phyloP scores from a whole-genome alignment of 169 alveolate species.

The Amoebophrya sp. region DNA sequence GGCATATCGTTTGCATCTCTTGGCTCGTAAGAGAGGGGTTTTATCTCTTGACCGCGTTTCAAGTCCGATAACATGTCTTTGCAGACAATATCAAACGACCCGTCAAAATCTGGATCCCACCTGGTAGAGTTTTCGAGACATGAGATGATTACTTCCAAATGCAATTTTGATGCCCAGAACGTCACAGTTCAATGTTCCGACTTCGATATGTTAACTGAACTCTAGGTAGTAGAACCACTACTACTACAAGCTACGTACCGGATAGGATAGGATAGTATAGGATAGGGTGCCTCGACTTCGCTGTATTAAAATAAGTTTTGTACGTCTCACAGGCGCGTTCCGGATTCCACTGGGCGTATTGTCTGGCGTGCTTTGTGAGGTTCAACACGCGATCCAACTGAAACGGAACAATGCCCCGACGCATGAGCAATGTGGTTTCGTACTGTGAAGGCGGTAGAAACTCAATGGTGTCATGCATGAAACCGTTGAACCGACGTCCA shows the following conservation, averaged over 20 bases:
- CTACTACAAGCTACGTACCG: no score
- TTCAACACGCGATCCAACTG: background rate
- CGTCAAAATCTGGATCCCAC: background rate
- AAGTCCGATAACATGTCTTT: background rate
- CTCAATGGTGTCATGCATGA: background rate
- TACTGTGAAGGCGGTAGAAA: background rate
- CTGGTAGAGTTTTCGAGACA: no score
- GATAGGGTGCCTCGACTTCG: no score
- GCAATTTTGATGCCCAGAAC: no score
- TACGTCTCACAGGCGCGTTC: background rate
- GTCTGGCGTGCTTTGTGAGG: background rate
- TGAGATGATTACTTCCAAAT: no score
- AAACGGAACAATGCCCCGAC: background rate
- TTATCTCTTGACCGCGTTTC: background rate
- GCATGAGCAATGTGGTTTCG: background rate
- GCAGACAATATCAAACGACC: background rate
- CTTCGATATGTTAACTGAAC: no score
- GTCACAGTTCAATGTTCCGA: no score
- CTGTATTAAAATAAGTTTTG: no score
- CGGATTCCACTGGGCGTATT: background rate
- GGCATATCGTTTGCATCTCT: background rate
- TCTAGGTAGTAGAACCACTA: no score
- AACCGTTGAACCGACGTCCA: background rate
- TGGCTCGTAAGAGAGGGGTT: background rate
- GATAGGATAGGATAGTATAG: no score